A percentile compares a stretch with the other conserved stretches of the same genome.
phyloP scores from a whole-genome alignment of 2,329 filamentous ascomycete genomes.

The Calonectria honghensis region DNA sequence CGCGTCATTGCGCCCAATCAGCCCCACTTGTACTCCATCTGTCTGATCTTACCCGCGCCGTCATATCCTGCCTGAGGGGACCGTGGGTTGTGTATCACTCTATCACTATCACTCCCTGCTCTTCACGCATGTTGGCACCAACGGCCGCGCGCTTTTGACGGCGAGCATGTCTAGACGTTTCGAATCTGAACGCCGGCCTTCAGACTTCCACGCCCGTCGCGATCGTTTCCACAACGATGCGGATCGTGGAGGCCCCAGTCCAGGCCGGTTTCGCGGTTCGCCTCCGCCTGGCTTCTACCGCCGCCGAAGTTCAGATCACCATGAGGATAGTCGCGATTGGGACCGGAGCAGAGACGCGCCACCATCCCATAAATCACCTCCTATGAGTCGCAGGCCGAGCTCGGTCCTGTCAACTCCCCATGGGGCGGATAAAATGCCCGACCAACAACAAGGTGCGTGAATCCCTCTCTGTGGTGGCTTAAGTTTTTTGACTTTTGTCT shows the following conservation, averaged over 20 bases:
- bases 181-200: slow-evolving; percentile 32
- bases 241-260: slow-evolving; percentile 41
- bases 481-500: slow-evolving; percentile 6
- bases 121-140: slow-evolving; percentile 45
- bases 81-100: slow-evolving; percentile 25
- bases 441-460: slow-evolving; percentile 45
- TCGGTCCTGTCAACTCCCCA: slow-evolving; percentile 30
- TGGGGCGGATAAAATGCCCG: slow-evolving; percentile 33
- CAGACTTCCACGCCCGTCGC: slow-evolving; percentile 31
- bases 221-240: slow-evolving; percentile 31
- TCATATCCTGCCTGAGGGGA: slow-evolving; percentile 18
- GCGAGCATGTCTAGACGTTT: slow-evolving; percentile 42
- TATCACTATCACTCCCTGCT: not conserved
- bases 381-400: slow-evolving; percentile 7
- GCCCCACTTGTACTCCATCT: slow-evolving; percentile 39
- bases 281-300: slow-evolving; percentile 27
- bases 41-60: slow-evolving; percentile 33
- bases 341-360: slow-evolving; percentile 27
- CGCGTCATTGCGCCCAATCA: slow-evolving; percentile 9
- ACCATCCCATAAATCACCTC: slow-evolving; percentile 2
- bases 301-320: slow-evolving; percentile 37
- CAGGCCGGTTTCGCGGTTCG: slow-evolving; percentile 37
- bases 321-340: slow-evolving; percentile 41
- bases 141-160: slow-evolving; percentile 42
- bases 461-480: not conserved